Percentiles rank a stretch among this genome's conserved stretches.
These are phyloP conservation scores for Turnera subulata DNA, from an alignment of 345 rosid species.

Conservation along the genomic window DNA sequence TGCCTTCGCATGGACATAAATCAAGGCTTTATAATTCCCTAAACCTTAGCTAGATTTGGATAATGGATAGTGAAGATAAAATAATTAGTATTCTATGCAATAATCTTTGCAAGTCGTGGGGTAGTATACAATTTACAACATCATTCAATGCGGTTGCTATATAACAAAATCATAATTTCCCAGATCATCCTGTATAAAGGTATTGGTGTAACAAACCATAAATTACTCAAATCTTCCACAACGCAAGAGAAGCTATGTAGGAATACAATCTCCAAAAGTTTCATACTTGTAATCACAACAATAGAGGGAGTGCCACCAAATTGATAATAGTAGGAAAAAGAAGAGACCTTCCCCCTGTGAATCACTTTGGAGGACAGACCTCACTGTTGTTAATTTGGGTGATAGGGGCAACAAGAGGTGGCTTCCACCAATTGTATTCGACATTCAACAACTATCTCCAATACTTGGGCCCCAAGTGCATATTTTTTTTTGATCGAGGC, in stretches of 20 bases:
- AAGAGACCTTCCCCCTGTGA: constrained; percentile 15
- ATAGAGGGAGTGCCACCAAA: constrained; percentile 25
- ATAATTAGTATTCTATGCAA: too few species aligned
- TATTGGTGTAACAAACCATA: neutral
- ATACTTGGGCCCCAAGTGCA: constrained; percentile 26
- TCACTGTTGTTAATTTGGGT: constrained; percentile 21
- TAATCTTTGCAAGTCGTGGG: too few species aligned
- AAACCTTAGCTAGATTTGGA: too few species aligned
- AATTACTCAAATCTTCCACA: constrained; percentile 6
- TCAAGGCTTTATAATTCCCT: neutral
- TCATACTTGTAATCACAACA: too few species aligned
- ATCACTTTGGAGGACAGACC: constrained; percentile 15
- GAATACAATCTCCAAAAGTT: too few species aligned
- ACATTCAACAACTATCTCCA: constrained; percentile 17
- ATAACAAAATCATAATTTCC: too few species aligned
- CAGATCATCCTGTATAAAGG: too few species aligned
- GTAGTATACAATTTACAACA: too few species aligned
- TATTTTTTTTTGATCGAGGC: too few species aligned
- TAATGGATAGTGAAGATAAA: too few species aligned
- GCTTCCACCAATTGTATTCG: constrained; percentile 43
- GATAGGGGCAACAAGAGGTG: constrained; percentile 34
- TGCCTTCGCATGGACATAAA: constrained; percentile 24
- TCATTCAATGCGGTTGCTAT: too few species aligned
- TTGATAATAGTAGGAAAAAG: constrained; percentile 30
- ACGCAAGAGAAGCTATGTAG: neutral